phyloP scores from a whole-genome alignment of 2,329 filamentous ascomycete species.

The Fusarium ramigenum region DNA sequence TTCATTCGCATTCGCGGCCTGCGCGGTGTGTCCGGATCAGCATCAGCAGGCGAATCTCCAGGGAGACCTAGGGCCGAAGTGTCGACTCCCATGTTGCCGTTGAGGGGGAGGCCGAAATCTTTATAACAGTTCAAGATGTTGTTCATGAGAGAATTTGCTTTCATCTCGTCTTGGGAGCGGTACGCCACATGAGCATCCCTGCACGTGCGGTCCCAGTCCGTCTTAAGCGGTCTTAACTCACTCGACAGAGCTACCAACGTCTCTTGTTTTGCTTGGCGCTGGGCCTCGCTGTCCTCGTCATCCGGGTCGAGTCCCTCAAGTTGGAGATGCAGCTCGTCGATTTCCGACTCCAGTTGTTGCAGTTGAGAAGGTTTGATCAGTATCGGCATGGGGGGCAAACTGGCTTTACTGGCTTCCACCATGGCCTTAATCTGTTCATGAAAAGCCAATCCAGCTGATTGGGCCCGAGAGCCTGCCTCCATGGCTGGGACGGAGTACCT shows the following conservation, averaged over 20 bases:
- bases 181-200: constrained; percentile 9
- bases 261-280: neutral
- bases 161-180: neutral
- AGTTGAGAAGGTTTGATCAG: neutral
- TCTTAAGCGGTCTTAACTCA: neutral
- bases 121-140: neutral
- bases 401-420: neutral
- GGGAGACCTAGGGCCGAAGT: neutral
- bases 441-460: neutral
- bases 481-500: neutral
- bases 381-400: neutral
- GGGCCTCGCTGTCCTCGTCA: neutral
- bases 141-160: constrained; percentile 9
- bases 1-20: neutral
- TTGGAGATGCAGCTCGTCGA: neutral
- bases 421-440: neutral
- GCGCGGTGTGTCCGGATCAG: neutral
- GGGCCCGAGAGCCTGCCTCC: neutral
- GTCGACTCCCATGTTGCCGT: neutral
- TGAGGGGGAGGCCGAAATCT: neutral
- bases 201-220: constrained; percentile 2
- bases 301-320: neutral
- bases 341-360: neutral
- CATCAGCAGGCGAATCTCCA: neutral
- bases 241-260: neutral